Percentiles rank a stretch among this genome's conserved stretches.
phyloP scores from a whole-genome alignment of 177 flowering plant species.

The Vitis hybrid region DNA sequence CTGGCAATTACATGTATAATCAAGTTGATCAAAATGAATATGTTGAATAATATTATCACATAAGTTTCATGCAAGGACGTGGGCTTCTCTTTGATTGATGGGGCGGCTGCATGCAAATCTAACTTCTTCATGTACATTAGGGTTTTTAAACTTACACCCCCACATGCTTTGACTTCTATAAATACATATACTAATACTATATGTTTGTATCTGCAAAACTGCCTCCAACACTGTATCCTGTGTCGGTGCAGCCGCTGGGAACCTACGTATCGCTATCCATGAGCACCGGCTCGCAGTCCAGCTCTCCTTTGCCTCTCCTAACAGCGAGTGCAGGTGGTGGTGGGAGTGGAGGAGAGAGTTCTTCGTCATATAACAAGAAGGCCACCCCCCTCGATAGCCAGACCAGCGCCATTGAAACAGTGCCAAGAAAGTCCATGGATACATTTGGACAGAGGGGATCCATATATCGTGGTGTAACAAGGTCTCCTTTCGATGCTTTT shows the following conservation, averaged over 20 bases:
- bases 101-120: too few species aligned
- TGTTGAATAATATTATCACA: too few species aligned
- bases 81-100: too few species aligned
- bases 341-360: conserved; percentile 37
- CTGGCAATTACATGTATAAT: too few species aligned
- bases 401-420: conserved; percentile 51
- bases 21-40: too few species aligned
- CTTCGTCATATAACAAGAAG: conserved; percentile 35
- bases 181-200: too few species aligned
- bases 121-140: too few species aligned
- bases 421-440: conserved; percentile 78
- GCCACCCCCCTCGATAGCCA: conserved; percentile 28
- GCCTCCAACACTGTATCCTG: too few species aligned
- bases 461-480: conserved; percentile 95
- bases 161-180: too few species aligned
- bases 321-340: conserved; percentile 15
- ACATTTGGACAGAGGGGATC: conserved; percentile 97
- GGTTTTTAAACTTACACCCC: too few species aligned
- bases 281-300: conserved; percentile 63
- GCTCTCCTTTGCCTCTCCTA: conserved; percentile 37
- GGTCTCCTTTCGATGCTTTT: conserved; percentile 32
- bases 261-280: conserved; percentile 65
- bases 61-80: too few species aligned
- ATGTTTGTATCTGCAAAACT: too few species aligned
- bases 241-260: conserved; percentile 7